phyloP scores from a whole-genome alignment of 1,139 yeast species.

The Pneumocystis jirovecii region DNA sequence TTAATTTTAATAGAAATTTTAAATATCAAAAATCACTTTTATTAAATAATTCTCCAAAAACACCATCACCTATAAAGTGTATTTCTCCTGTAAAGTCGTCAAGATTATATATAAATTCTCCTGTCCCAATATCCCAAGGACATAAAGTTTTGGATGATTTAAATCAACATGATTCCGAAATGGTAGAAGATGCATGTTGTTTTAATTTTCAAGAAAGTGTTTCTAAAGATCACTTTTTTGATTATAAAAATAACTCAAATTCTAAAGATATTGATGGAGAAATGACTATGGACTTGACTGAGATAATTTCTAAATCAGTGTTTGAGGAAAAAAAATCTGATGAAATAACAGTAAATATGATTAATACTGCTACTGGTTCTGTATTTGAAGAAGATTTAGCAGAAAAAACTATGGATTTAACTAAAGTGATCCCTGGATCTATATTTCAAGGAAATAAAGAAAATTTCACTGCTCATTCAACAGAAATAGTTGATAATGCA shows the following conservation, averaged over 20 bases:
- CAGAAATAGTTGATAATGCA: not conserved
- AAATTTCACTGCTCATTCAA: not conserved
- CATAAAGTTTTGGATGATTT: not conserved
- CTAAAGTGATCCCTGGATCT: not conserved
- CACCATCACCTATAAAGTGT: slow-evolving; percentile 3
- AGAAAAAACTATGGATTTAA: slow-evolving; percentile 6
- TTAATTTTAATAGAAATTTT: not conserved
- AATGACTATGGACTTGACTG: slow-evolving; percentile 16
- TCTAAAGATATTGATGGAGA: slow-evolving; percentile 12
- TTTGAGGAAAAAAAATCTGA: slow-evolving; percentile 1
- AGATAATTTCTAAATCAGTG: slow-evolving; percentile 6
- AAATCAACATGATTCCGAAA: not conserved
- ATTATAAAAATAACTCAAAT: not conserved
- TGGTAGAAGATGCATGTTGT: not conserved
- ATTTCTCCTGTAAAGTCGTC: slow-evolving; percentile 12
- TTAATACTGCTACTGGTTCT: slow-evolving; percentile 2
- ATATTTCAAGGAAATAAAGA: not conserved
- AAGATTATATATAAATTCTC: not conserved
- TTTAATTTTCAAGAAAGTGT: not conserved
- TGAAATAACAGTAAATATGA: slow-evolving; percentile 5
- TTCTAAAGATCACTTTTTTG: not conserved
- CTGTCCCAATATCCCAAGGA: not conserved
- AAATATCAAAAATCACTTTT: not conserved
- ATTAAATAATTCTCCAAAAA: slow-evolving; percentile 1
- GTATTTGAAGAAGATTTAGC: not conserved